phyloP scores from a whole-genome alignment of 2,329 filamentous ascomycete species.

The Sordariomycetes sp. region DNA sequence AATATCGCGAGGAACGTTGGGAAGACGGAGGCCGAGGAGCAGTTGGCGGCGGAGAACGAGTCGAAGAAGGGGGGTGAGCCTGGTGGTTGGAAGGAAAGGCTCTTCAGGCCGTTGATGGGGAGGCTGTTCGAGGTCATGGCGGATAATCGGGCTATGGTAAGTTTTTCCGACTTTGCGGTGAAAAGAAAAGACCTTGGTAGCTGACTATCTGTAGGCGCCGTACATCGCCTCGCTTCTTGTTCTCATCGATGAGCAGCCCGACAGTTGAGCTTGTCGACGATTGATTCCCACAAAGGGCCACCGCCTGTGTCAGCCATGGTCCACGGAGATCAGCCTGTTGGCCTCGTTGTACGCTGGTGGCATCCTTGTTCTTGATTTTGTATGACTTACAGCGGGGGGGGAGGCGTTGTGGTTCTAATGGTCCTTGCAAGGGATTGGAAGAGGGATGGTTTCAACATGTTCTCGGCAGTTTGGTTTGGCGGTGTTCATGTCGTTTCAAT shows the following conservation, averaged over 20 bases:
- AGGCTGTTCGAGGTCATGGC: slow-evolving; percentile 60
- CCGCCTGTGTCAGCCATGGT: background rate
- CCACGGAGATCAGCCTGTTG: background rate
- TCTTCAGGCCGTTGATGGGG: slow-evolving; percentile 56
- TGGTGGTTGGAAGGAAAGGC: slow-evolving; percentile 53
- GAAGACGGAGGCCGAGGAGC: slow-evolving; percentile 47
- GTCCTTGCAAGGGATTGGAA: background rate
- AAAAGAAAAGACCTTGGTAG: slow-evolving; percentile 7
- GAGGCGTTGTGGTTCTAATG: background rate
- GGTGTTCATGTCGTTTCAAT: background rate
- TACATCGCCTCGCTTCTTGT: slow-evolving; percentile 5
- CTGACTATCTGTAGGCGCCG: slow-evolving; percentile 19
- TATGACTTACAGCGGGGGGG: background rate
- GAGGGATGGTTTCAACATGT: background rate
- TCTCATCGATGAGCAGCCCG: background rate
- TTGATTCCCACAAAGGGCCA: too few species aligned
- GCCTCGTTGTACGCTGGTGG: background rate
- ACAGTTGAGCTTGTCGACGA: background rate
- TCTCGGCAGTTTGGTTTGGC: background rate
- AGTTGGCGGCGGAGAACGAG: slow-evolving; percentile 34
- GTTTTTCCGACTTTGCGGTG: slow-evolving; percentile 9
- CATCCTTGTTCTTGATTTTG: background rate
- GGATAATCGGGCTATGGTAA: slow-evolving; percentile 53
- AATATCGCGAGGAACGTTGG: slow-evolving; percentile 63
- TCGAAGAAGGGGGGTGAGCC: slow-evolving; percentile 30